Evolutionary conservation across 2,329 filamentous ascomycete species (phyloP), one percentile per base, ranked within the genome.

Genomic region (Clonostachys sp.): DNA sequence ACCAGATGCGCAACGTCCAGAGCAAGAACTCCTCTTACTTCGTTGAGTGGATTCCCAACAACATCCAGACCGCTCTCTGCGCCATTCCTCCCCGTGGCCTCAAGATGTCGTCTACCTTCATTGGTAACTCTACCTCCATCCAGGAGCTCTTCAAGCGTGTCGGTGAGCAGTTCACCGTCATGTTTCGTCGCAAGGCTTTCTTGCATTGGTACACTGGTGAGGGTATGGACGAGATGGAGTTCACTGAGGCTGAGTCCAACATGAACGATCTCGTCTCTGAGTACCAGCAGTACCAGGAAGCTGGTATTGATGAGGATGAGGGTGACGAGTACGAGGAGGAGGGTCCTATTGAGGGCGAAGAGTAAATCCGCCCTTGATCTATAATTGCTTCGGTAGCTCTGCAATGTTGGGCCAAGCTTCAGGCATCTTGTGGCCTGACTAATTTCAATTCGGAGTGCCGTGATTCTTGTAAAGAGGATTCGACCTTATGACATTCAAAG

Each of bases 161-260:
- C 62, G 94, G 94, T 69, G 94, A 99, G 75, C 94, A 99, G 80
- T 99, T 99, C 85, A 91, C 87, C 77, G 94, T 91, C 71, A 99
- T 99, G 94, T 99, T 99, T 87, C 85, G 94, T 79, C 91, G 94
- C 78, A 99, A 97, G 89, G 94, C 94, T 86, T 99, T 99, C 91
- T 89, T 99, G 84, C 94, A 97, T 82, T 99, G 94, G 94, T 99
- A 99, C 80, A 99, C 94, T 84, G 91, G 91, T 68, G 94, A 99
- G 84, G 94, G 94, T 79, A 99, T 99, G 94, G 94, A 99, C 77
- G 94, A 99, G 87, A 97, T 99, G 94, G 94, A 99, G 81, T 99
- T 99, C 82, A 99, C 94, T 69, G 94, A 99, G 84, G 94, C 94
- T 62, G 94, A 99, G 86, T 95, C 89, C 77, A 99, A 99, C 83